phyloP scores from a whole-genome alignment of 163 green algal species.

The Smithsoniella earleae region DNA sequence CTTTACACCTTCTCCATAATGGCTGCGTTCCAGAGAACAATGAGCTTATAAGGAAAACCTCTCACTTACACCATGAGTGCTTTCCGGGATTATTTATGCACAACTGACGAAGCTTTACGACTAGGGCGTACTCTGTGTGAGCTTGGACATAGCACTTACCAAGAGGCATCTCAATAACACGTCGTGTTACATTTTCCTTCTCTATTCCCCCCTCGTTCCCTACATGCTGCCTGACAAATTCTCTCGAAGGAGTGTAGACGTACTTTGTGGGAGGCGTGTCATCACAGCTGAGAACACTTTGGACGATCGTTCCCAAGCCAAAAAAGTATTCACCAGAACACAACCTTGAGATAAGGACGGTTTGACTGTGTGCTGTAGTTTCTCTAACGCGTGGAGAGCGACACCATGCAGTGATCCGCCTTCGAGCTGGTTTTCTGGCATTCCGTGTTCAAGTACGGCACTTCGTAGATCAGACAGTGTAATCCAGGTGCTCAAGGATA shows the following conservation, averaged over 20 bases:
- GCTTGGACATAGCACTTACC: constrained; percentile 21
- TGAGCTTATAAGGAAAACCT: not conserved
- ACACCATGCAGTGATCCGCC: not conserved
- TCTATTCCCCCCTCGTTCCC: too few species aligned
- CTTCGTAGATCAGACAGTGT: not conserved
- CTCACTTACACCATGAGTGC: not conserved
- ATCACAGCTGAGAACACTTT: not conserved
- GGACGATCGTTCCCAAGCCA: not conserved
- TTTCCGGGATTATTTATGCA: not conserved
- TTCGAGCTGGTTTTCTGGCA: not conserved
- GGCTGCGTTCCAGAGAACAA: constrained; percentile 35
- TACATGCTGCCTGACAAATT: too few species aligned
- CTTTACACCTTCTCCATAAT: constrained; percentile 65
- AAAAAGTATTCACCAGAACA: not conserved
- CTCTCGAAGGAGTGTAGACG: not conserved
- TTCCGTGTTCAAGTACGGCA: not conserved
- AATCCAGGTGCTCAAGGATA: constrained; percentile 28
- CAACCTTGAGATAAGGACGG: not conserved
- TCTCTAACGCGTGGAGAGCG: not conserved
- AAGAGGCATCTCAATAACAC: not conserved
- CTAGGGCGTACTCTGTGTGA: not conserved
- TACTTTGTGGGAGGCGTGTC: not conserved
- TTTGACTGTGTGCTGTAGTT: not conserved
- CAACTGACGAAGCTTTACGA: not conserved
- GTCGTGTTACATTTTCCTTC: too few species aligned